These are phyloP conservation scores for Phytophthora ohioensis DNA, from an alignment of 352 stramenopile species.

Conservation along the genomic window DNA sequence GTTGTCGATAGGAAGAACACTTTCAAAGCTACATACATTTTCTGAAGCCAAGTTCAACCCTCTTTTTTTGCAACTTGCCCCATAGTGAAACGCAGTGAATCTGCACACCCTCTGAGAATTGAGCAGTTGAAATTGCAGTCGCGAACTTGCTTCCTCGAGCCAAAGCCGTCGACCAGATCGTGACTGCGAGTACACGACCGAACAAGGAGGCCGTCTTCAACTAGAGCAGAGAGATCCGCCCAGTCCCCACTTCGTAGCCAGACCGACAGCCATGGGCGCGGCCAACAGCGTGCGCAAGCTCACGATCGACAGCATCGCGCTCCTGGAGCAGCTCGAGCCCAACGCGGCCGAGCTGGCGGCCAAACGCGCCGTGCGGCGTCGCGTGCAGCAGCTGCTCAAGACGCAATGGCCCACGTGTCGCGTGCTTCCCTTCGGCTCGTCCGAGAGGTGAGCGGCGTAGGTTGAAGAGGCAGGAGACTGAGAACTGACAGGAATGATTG, in stretches of 20 bases:
- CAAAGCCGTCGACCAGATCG: constrained; percentile 2
- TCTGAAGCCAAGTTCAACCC: constrained; percentile 18
- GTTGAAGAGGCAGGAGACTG: background rate
- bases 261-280: constrained; percentile 64
- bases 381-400: constrained; percentile 64
- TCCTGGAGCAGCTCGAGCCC: constrained; percentile 87
- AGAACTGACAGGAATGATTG: constrained; percentile 9
- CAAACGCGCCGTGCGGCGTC: constrained; percentile 56
- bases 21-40: background rate
- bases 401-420: constrained; percentile 68
- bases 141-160: constrained; percentile 1
- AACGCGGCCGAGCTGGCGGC: constrained; percentile 56
- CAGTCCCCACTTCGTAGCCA: background rate
- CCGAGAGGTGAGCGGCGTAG: constrained; percentile 61
- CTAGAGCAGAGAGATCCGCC: constrained; percentile 1
- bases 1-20: background rate
- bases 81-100: constrained; percentile 17
- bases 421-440: constrained; percentile 80
- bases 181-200: constrained; percentile 2
- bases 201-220: background rate
- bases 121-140: constrained; percentile 1
- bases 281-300: constrained; percentile 84
- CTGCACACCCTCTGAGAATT: constrained; percentile 4
- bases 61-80: constrained; percentile 5
- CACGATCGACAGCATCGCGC: constrained; percentile 79